These are phyloP conservation scores for Fusarium sp. DNA, from an alignment of 2,329 filamentous ascomycete genomes.

Conservation along the genomic window DNA sequence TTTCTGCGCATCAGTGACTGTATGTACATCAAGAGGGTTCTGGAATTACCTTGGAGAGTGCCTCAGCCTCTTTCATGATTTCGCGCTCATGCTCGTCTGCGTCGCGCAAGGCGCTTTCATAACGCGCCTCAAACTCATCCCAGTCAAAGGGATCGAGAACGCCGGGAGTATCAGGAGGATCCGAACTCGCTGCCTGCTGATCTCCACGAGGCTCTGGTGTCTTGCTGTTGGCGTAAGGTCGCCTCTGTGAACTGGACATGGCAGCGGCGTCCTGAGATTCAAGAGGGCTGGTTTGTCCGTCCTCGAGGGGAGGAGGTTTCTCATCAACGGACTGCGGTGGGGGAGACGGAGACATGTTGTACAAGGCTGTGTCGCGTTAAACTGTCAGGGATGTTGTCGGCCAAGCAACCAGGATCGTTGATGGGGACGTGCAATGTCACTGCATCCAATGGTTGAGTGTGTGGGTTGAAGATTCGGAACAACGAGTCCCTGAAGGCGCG, in stretches of 20 bases:
- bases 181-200: conserved; percentile 45
- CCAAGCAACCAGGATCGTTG: conserved; percentile 35
- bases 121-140: conserved; percentile 75
- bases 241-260: conserved; percentile 37
- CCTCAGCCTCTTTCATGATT: conserved; percentile 71
- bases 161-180: conserved; percentile 60
- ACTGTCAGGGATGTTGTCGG: conserved; percentile 27
- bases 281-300: conserved; percentile 20
- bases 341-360: conserved; percentile 33
- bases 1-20: conserved; percentile 47
- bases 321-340: conserved; percentile 32
- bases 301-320: conserved; percentile 21
- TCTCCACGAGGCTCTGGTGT: conserved; percentile 53
- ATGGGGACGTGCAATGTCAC: conserved; percentile 13
- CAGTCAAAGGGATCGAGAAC: conserved; percentile 72
- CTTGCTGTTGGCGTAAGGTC: conserved; percentile 37
- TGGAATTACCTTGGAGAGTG: conserved; percentile 67
- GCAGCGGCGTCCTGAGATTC: conserved; percentile 25
- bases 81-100: conserved; percentile 69
- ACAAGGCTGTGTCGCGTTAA: conserved; percentile 20
- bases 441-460: background rate
- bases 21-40: background rate
- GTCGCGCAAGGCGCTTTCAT: conserved; percentile 69
- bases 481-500: background rate
- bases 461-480: background rate